phyloP scores from a whole-genome alignment of 2,329 filamentous ascomycete genomes.

The Teratosphaeria pseudoeucalypti region DNA sequence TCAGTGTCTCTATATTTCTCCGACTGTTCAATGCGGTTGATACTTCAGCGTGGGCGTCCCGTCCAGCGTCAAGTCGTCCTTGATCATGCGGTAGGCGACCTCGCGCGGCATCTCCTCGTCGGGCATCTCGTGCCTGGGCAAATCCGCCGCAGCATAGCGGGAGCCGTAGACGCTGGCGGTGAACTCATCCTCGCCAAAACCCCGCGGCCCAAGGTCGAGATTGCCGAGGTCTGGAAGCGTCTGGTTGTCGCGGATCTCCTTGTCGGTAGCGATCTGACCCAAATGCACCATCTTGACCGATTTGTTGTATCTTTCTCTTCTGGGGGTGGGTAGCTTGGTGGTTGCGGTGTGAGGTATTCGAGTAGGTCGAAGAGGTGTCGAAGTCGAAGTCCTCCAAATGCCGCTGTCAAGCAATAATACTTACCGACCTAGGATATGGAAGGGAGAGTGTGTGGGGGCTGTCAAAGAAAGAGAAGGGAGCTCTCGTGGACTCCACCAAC shows the following conservation, averaged over 20 bases:
- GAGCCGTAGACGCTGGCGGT: conserved; percentile 82
- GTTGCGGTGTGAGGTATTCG: neutral
- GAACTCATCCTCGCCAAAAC: conserved; percentile 42
- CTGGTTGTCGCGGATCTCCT: conserved; percentile 27
- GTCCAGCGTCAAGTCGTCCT: conserved; percentile 83
- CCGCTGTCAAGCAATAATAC: neutral
- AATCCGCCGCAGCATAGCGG: conserved; percentile 66
- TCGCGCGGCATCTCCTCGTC: conserved; percentile 83
- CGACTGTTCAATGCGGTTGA: conserved; percentile 15
- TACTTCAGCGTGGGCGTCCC: conserved; percentile 82
- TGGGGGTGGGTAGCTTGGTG: neutral
- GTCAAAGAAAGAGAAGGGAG: neutral
- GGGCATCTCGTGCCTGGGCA: conserved; percentile 78
- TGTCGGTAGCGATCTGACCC: conserved; percentile 22
- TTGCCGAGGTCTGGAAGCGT: conserved; percentile 37
- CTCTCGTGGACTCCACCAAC: neutral
- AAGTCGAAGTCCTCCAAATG: neutral
- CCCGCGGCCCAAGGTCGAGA: conserved; percentile 34
- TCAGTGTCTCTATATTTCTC: neutral
- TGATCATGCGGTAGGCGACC: conserved; percentile 94
- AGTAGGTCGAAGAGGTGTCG: neutral
- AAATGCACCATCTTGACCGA: conserved; percentile 25
- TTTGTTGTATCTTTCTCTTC: neutral
- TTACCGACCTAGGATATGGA: no score
- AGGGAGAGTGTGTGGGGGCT: neutral